phyloP scores from a whole-genome alignment of 169 alveolate species.

The Plasmodium chabaudi region DNA sequence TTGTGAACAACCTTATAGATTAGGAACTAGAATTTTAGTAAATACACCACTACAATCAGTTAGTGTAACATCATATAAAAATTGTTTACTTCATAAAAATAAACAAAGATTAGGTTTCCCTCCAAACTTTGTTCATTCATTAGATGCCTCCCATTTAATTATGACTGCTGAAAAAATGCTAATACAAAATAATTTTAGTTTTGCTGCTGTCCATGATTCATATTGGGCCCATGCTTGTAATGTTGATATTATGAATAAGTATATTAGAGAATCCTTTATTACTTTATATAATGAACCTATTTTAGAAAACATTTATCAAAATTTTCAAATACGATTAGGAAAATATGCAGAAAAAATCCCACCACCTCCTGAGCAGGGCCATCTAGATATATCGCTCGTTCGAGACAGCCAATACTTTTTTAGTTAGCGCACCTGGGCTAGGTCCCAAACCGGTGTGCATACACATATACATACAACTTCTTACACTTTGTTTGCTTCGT shows the following conservation, averaged over 20 bases:
- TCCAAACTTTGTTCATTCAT: conserved; percentile 96
- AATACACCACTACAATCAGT: conserved; percentile 90
- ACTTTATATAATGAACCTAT: conserved; percentile 92
- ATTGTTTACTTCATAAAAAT: conserved; percentile 82
- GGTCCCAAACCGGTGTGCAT: background rate
- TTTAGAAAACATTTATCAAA: conserved; percentile 88
- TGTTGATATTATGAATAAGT: conserved; percentile 90
- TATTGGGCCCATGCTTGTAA: conserved; percentile 97
- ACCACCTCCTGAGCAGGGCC: conserved; percentile 87
- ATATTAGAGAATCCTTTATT: conserved; percentile 92
- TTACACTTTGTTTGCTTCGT: no score
- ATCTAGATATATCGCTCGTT: conserved; percentile 82
- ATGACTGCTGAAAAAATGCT: conserved; percentile 93
- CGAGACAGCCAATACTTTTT: conserved; percentile 81
- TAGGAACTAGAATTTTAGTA: conserved; percentile 83
- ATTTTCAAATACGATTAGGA: conserved; percentile 85
- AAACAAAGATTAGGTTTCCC: conserved; percentile 97
- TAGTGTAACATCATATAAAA: conserved; percentile 82
- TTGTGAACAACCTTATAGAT: conserved; percentile 95
- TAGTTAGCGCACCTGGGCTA: conserved; percentile 23
- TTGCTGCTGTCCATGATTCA: conserved; percentile 98
- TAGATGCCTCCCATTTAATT: conserved; percentile 97
- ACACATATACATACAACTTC: background rate
- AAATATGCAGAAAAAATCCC: conserved; percentile 80
- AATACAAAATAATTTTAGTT: conserved; percentile 82